Conservation (phyloP, 176 grass and related monocot genomes). For the Dendrocalamus sinicus region DNA sequence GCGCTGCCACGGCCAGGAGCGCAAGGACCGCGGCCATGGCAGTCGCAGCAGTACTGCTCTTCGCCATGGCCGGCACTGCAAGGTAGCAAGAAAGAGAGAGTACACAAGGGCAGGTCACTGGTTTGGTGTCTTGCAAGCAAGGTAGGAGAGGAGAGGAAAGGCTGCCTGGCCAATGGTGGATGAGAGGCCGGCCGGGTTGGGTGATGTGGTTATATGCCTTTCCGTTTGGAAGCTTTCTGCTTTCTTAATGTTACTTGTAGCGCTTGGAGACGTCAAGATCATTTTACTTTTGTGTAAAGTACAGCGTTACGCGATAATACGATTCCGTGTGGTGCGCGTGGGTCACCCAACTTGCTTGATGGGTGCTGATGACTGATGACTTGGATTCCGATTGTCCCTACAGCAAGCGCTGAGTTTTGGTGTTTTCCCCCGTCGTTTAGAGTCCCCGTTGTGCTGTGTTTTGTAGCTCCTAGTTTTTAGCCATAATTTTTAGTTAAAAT, state of each 20-base stretch:
- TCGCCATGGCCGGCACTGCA: conserved; percentile 44
- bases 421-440: too few species aligned
- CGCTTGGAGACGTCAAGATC: not conserved
- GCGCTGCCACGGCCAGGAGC: conserved; percentile 41
- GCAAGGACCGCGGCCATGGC: conserved; percentile 7
- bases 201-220: not conserved
- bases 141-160: not conserved
- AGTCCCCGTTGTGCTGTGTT: too few species aligned
- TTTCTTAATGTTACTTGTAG: not conserved
- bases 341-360: too few species aligned
- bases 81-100: not conserved
- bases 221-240: not conserved
- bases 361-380: not conserved
- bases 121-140: not conserved
- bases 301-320: not conserved
- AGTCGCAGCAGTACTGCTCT: not conserved
- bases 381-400: too few species aligned
- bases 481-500: too few species aligned
- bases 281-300: not conserved
- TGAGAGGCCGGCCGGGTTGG: not conserved
- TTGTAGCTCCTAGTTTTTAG: too few species aligned
- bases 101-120: not conserved
- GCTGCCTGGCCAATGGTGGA: not conserved
- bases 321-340: too few species aligned
- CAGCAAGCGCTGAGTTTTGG: too few species aligned